Evolutionary conservation across 78 protist species (phyloP).

Genomic region (Tieghemostelium lacteum): DNA sequence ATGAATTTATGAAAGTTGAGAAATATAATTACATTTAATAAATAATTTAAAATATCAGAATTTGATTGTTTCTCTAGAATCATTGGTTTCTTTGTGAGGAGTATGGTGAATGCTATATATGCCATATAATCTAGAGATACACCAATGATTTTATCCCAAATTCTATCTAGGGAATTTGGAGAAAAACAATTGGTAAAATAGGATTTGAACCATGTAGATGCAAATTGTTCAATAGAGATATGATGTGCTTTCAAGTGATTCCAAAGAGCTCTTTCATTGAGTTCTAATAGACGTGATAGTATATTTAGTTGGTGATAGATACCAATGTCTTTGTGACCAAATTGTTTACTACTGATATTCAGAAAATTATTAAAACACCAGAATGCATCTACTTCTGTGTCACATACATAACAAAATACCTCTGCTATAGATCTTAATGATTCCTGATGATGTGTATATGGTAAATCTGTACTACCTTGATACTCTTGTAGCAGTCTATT

Average conservation of each 20-base stretch:
- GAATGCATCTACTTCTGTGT: constrained; percentile 58
- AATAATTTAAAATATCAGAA: constrained; percentile 43
- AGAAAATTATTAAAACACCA: constrained; percentile 75
- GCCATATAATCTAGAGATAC: constrained; percentile 77
- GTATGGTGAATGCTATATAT: constrained; percentile 40
- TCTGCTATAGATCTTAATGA: constrained; percentile 54
- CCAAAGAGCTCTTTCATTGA: constrained; percentile 31
- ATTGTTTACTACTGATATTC: constrained; percentile 52
- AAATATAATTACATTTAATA: constrained; percentile 25
- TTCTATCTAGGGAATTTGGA: constrained; percentile 34
- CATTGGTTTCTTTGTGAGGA: constrained; percentile 49
- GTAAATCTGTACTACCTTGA: background rate
- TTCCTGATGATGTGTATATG: constrained; percentile 42
- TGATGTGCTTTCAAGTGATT: constrained; percentile 42
- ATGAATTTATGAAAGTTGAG: background rate
- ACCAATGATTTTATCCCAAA: constrained; percentile 76
- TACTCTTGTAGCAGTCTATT: background rate
- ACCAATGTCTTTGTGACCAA: constrained; percentile 72
- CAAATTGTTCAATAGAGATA: constrained; percentile 51
- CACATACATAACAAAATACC: constrained; percentile 77
- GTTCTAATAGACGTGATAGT: constrained; percentile 51
- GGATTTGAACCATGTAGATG: constrained; percentile 61
- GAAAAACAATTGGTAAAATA: constrained; percentile 59
- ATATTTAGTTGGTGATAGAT: constrained; percentile 62
- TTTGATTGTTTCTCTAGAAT: constrained; percentile 42